Percentiles rank a stretch among this genome's conserved stretches.
phyloP scores from a whole-genome alignment of 2,329 filamentous ascomycete genomes.

The Fusarium sp. region DNA sequence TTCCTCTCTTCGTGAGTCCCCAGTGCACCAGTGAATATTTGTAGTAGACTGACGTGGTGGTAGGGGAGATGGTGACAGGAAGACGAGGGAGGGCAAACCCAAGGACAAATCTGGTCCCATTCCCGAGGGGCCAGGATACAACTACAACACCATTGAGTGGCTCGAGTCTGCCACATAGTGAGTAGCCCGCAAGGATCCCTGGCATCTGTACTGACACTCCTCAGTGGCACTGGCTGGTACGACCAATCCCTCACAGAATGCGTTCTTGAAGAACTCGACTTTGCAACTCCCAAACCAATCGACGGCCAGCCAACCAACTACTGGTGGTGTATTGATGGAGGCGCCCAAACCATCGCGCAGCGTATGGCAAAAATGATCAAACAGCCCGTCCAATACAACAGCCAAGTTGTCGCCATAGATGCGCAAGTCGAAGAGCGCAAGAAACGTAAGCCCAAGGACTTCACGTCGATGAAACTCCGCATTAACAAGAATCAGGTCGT shows the following conservation, averaged over 20 bases:
- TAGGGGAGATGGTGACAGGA: not conserved
- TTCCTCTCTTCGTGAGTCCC: constrained; percentile 32
- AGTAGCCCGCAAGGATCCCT: not conserved
- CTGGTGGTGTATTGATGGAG: constrained; percentile 36
- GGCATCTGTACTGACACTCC: not conserved
- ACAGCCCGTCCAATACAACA: constrained; percentile 12
- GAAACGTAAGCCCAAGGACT: not conserved
- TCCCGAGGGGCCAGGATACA: not conserved
- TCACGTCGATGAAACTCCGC: constrained; percentile 2
- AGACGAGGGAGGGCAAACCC: not conserved
- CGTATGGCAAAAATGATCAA: constrained; percentile 19
- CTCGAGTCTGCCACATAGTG: constrained; percentile 32
- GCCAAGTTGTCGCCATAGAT: constrained; percentile 19
- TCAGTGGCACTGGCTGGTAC: constrained; percentile 35
- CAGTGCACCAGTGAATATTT: not conserved
- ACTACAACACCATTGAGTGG: constrained; percentile 39
- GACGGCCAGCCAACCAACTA: not conserved
- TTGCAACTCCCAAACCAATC: not conserved
- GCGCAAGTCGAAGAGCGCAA: not conserved
- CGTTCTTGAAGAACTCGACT: constrained; percentile 35
- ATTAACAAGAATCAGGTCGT: not conserved
- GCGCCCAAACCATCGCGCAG: constrained; percentile 16
- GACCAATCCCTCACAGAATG: constrained; percentile 31
- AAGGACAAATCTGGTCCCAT: not conserved
- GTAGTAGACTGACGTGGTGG: not conserved